Evolutionary conservation across 2,329 filamentous ascomycete species (phyloP), one percentile per base, ranked within the genome.

Genomic region (Xylaria sp.): DNA sequence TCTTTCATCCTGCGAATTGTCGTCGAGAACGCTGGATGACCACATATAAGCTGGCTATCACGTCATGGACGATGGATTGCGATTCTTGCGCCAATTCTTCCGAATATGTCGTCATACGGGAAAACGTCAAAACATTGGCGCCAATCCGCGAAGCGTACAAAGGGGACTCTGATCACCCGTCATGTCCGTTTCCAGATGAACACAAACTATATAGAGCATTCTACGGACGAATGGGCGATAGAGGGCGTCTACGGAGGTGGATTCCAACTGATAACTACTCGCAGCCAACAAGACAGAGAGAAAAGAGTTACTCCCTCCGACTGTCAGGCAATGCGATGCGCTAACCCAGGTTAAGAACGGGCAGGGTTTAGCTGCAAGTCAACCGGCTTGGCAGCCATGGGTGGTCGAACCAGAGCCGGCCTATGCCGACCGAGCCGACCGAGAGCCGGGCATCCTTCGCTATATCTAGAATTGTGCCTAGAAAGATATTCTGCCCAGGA

Each of bases 11-110:
- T 68, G 52, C 65, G 61, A 68, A 68, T 70, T 62, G 44, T 20
- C 34, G 51, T 62, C 62, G 62, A 54, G 59, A 2, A 61, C 46
- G 50, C 20, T 54, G 34, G 23, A 72, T 72, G 65, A 72, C 55
- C 48, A 67, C 65, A 72, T 72, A 57, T 60, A 64, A 59, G 65
- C 63, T 20, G 41, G 51, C 31, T 46, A 72, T 70, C 70, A 69
- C 70, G 70, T 69, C 70, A 72, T 72, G 56, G 28, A 50, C 28
- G 54, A 65, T 60, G 39, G 54, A 65, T 65, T 57, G 52, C 63
- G 58, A 56, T 31, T 60, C 59, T 70, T 37, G 65, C 69, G 66
- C 46, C 66, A 66, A 69, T 28, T 55, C 28, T 37, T 8, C 12
- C 39, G 51, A 65, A 57, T 56, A 69, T 70, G 66, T 69, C 69